Base-by-base conservation (phyloP, 2,329 filamentous ascomycete species). In the Zymoseptoria pseudotritici region DNA sequence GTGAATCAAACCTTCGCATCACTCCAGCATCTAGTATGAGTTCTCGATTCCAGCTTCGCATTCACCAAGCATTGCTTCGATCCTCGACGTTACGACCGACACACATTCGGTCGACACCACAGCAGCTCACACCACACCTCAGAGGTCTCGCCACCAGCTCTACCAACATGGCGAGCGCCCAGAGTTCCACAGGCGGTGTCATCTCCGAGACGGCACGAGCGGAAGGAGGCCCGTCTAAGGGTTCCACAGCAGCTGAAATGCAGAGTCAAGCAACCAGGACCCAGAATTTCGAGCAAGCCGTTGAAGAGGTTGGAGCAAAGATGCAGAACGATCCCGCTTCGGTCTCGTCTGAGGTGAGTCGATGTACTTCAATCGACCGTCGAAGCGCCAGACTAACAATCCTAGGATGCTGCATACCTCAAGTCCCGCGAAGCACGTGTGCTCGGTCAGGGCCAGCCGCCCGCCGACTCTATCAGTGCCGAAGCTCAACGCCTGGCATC, bases 401-500 rank as follows among this genome's bases (percentile, higher is more conserved):
- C n/a, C 2, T 20, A 73, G 54, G 76, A 78, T 57, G 76, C 76
- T 29, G 69, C 74, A 56, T 71, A 71, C 54, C 70, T 78, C 24
- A 74, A 77, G 59, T 75, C 74, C 26, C 74, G 76, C 53, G 75
- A 78, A 62, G 71, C 73, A 57, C 73, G 75, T 36, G 72, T 59
- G 20, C 65, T 60, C 6, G 69, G 69, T 21, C 65, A 68, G 46
- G 60, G 53, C 6, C 63, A 71, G 49, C 69, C 70, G 9, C 68
- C 67, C 3, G 55, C 64, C 17, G 69, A 69, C 56, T 69, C 74
- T 22, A 64, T 77, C 50, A 71, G 72, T 21, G 71, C 75, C 21
- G 66, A 71, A 17, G 76, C 76, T 11, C 73, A 77, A 67, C 72
- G 72, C n/a, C 67, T 77, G 8, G 74, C 68, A 22, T 68, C 75